phyloP scores from a whole-genome alignment of 2,329 filamentous ascomycete species.

The Sporothrix sp. region DNA sequence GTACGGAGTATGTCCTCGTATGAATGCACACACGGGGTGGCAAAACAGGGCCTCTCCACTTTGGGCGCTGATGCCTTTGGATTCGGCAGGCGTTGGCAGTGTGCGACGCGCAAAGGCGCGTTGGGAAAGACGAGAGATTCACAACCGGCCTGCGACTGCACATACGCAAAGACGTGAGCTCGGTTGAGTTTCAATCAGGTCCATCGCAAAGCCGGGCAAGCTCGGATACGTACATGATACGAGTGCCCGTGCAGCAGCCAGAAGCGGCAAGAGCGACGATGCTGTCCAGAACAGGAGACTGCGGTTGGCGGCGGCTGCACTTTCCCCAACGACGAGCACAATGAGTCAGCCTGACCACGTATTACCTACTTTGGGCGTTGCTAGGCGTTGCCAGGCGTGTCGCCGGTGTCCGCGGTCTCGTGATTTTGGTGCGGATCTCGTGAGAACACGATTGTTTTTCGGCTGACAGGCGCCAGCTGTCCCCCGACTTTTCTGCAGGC shows the following conservation, averaged over 20 bases:
- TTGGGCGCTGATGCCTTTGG: constrained; percentile 5
- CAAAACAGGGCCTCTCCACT: constrained; percentile 3
- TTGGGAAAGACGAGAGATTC: too few relatives aligned
- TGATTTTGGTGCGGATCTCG: constrained; percentile 8
- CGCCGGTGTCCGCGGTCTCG: too few relatives aligned
- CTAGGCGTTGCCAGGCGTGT: too few relatives aligned
- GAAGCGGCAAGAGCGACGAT: not conserved
- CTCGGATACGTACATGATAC: not conserved
- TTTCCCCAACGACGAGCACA: too few relatives aligned
- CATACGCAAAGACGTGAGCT: not conserved
- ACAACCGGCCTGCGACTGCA: too few relatives aligned
- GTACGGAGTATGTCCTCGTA: too few relatives aligned
- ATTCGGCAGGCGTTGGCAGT: not conserved
- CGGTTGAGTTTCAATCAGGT: too few relatives aligned
- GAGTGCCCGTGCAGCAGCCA: not conserved
- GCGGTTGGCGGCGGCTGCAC: not conserved
- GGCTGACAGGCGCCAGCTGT: not conserved
- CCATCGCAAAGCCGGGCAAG: not conserved
- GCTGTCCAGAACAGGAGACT: not conserved
- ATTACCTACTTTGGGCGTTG: too few relatives aligned
- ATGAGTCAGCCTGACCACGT: constrained; percentile 4
- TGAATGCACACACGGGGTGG: not conserved
- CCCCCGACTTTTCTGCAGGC: too few relatives aligned
- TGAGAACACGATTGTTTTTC: not conserved
- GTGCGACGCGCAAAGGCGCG: too few relatives aligned